Conservation (phyloP, 208 protist species). For the Crithidia mellificae region DNA sequence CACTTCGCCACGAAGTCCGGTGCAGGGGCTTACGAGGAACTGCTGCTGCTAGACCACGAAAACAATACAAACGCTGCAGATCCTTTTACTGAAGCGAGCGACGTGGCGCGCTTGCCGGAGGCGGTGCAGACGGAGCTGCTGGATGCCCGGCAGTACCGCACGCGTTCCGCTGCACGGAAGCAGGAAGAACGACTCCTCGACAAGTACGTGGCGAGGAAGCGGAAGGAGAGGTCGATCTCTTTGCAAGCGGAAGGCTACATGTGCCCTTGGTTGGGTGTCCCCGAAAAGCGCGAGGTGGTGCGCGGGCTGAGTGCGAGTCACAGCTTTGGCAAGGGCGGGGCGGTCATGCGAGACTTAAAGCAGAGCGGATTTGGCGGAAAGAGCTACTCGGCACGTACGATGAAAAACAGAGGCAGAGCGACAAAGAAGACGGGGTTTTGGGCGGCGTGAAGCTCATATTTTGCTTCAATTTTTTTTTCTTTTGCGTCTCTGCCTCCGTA, state of each 20-base stretch:
- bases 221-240: conserved; percentile 78
- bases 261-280: conserved; percentile 79
- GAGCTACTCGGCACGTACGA: conserved; percentile 79
- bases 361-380: conserved; percentile 78
- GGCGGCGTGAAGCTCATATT: conserved; percentile 53
- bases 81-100: conserved; percentile 51
- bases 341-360: conserved; percentile 73
- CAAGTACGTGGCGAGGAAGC: conserved; percentile 71
- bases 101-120: conserved; percentile 42
- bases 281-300: conserved; percentile 42
- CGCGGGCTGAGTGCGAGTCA: conserved; percentile 30
- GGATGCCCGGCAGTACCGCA: conserved; percentile 15
- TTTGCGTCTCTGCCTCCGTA: too few relatives aligned
- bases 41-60: conserved; percentile 39
- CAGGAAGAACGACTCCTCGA: conserved; percentile 53
- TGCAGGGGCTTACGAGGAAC: conserved; percentile 67
- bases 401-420: conserved; percentile 69
- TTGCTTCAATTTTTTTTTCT: neutral
- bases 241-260: conserved; percentile 90
- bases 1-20: conserved; percentile 69
- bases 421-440: conserved; percentile 86
- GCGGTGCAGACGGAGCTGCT: conserved; percentile 29
- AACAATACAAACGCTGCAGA: conserved; percentile 22
- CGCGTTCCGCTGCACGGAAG: conserved; percentile 43
- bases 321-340: conserved; percentile 37